phyloP scores from a whole-genome alignment of 1,139 yeast genomes.

The Debaryomycetaceae sp. region DNA sequence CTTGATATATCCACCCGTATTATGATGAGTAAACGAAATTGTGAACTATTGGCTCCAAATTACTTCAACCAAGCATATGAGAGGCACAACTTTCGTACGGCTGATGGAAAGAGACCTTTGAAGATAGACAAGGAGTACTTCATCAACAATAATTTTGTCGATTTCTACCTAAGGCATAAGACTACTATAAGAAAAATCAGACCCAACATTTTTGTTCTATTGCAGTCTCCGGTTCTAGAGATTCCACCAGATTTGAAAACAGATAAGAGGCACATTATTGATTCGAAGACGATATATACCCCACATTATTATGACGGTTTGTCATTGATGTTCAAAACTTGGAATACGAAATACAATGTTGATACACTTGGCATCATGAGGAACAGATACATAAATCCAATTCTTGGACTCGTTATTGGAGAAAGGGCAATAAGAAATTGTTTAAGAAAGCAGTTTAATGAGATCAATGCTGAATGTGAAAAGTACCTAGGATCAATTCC shows the following conservation, averaged over 20 bases:
- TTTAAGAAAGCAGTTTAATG: conserved; percentile 60
- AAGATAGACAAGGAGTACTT: conserved; percentile 55
- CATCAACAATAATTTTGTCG: conserved; percentile 58
- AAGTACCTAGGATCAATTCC: conserved; percentile 63
- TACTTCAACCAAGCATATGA: conserved; percentile 28
- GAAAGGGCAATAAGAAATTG: conserved; percentile 74
- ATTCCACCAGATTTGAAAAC: conserved; percentile 67
- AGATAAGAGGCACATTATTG: conserved; percentile 49
- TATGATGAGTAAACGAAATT: conserved; percentile 24
- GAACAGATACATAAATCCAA: conserved; percentile 69
- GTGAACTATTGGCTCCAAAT: conserved; percentile 28
- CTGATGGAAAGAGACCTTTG: conserved; percentile 21
- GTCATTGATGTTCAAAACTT: conserved; percentile 83
- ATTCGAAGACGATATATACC: conserved; percentile 64
- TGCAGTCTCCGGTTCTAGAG: conserved; percentile 84
- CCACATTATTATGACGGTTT: conserved; percentile 94
- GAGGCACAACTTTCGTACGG: conserved; percentile 15
- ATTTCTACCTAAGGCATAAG: conserved; percentile 52
- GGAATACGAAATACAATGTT: conserved; percentile 76
- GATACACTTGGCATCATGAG: conserved; percentile 91
- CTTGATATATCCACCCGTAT: conserved; percentile 28
- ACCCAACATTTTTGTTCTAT: conserved; percentile 52
- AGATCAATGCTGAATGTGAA: conserved; percentile 60
- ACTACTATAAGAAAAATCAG: conserved; percentile 42
- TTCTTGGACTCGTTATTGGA: conserved; percentile 76